Conservation (phyloP, 169 alveolate species). For the Cryptosporidium parvum region DNA sequence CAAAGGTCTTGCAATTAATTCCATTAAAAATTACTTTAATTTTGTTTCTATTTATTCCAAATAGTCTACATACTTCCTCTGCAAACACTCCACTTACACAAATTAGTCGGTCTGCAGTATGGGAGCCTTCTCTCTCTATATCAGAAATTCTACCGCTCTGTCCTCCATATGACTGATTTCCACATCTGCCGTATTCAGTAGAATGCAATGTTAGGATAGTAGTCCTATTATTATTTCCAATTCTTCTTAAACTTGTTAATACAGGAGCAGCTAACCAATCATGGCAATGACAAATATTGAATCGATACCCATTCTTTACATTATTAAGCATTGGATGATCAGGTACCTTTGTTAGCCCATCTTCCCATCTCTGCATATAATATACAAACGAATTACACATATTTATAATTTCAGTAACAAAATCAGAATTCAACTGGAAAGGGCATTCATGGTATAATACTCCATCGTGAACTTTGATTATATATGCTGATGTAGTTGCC, state of each 20-base stretch:
- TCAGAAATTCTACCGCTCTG: conserved; percentile 81
- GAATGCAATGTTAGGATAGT: conserved; percentile 84
- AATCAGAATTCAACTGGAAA: conserved; percentile 80
- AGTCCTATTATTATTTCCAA: conserved; percentile 75
- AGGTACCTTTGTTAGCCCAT: conserved; percentile 68
- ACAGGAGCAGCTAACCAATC: conserved; percentile 86
- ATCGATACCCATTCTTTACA: conserved; percentile 51
- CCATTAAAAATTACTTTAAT: conserved; percentile 79
- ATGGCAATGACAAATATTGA: conserved; percentile 84
- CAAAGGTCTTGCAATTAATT: conserved; percentile 81
- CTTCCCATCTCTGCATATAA: conserved; percentile 78
- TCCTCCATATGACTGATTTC: conserved; percentile 84
- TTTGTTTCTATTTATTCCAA: conserved; percentile 78
- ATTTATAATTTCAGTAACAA: conserved; percentile 83
- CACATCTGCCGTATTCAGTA: conserved; percentile 86
- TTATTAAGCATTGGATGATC: conserved; percentile 19
- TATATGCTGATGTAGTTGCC: conserved; percentile 76
- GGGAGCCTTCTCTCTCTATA: conserved; percentile 82
- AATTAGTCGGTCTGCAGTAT: conserved; percentile 83
- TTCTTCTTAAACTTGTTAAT: conserved; percentile 74
- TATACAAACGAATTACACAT: conserved; percentile 84
- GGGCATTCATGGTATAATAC: conserved; percentile 81
- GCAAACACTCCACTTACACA: conserved; percentile 85
- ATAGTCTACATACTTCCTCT: conserved; percentile 81
- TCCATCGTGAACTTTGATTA: conserved; percentile 78